Base-by-base conservation (phyloP, 192 early-diverging fungal species). In the Coemansia nantahalensis region DNA sequence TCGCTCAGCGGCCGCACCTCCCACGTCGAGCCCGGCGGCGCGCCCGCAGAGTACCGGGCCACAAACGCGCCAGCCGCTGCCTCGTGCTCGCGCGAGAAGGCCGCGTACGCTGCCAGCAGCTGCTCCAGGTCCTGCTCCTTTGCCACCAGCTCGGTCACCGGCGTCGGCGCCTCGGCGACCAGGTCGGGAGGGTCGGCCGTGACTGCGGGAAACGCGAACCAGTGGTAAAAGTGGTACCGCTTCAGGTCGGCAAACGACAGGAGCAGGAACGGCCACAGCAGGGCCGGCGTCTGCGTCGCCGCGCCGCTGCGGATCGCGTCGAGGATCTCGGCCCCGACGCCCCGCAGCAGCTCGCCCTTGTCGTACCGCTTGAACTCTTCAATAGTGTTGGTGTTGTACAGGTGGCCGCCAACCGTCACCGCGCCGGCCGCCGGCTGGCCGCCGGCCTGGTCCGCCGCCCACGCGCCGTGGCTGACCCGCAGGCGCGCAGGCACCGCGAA, bases 211-310 rank as follows among this genome's bases (percentile, higher is more conserved):
- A 96, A 96, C 6, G 83, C 89, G 54, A 93, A 93, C 93, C 92
- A 94, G 63, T 93, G 95, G 62, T 86, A 90, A 62, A 91, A 98
- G 56, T 82, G 86, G 80, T 91, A 96, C 64, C 91, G 91, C 62
- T 99, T 99, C 48, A 99, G 59, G 65, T 99, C 94, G 1, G 94
- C 92, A 78, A 93, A 97, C n/a, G 94, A 87, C 14, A 97, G 40
- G 23, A 95, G 59, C 12, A 87, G 46, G 60, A 97, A 96, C 13
- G 67, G 78, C 43, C 79, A 80, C 30, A 99, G 74, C 10, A 87
- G 59, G 22, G 55, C 56, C 1, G 95, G 94, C 22, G 81, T 28
- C 24, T 53, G 21, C 0, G 88, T 58, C 0, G 87, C 88, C 13
- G 63, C 57, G 7, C 93, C 90, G 41, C 80, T 81, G 8, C 39